Percentiles rank a stretch among this genome's conserved stretches.
phyloP scores from a whole-genome alignment of 2,329 filamentous ascomycete genomes.

The Sporothrix protearum region DNA sequence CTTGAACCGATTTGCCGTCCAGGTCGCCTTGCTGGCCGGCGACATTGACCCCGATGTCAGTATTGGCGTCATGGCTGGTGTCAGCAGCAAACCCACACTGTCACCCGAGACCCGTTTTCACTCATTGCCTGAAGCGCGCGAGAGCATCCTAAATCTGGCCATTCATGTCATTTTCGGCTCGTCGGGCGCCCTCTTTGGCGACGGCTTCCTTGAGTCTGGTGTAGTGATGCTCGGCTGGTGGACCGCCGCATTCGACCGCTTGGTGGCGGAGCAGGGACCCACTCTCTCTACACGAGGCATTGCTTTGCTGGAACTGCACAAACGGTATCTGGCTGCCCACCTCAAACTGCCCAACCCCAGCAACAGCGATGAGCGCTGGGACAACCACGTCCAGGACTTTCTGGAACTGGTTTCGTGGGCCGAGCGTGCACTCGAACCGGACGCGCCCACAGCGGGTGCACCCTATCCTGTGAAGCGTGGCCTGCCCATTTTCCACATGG shows the following conservation, averaged over 20 bases:
- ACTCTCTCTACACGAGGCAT: not conserved
- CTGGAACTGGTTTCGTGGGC: not conserved
- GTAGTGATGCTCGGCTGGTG: not conserved
- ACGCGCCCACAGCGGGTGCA: not conserved
- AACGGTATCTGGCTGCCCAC: constrained; percentile 10
- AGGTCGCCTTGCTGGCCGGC: constrained; percentile 21
- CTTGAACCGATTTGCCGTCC: constrained; percentile 23
- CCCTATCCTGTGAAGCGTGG: no score
- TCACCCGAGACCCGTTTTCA: not conserved
- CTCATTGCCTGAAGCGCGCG: constrained; percentile 14
- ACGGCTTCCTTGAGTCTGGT: not conserved
- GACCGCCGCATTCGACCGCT: constrained; percentile 10
- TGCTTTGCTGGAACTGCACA: constrained; percentile 20
- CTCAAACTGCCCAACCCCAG: not conserved
- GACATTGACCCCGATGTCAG: constrained; percentile 9
- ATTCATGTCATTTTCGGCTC: not conserved
- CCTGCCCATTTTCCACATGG: constrained; percentile 24
- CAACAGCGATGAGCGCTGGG: not conserved
- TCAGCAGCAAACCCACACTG: not conserved
- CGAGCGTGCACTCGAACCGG: constrained; percentile 3
- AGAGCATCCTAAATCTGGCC: constrained; percentile 16
- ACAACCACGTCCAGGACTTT: not conserved
- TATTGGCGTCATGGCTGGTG: not conserved
- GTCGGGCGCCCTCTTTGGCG: not conserved
- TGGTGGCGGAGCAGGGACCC: not conserved